These are phyloP conservation scores for Clohesyomyces aquaticus DNA, from an alignment of 495 filamentous ascomycete species.

Conservation along the genomic window DNA sequence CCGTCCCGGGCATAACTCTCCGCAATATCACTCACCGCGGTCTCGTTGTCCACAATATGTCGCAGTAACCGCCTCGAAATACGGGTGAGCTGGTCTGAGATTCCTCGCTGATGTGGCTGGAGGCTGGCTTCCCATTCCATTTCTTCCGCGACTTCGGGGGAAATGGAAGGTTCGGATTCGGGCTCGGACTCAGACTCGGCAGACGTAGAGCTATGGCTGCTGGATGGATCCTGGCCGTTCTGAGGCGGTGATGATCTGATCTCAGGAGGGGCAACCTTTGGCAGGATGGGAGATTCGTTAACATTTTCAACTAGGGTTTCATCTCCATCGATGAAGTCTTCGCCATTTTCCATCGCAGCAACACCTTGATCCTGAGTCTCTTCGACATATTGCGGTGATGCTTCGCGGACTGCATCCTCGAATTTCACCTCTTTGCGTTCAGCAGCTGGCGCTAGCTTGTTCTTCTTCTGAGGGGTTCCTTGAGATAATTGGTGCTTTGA, in stretches of 20 bases:
- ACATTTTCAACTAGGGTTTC: conserved; percentile 27
- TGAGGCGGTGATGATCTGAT: conserved; percentile 25
- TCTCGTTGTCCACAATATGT: conserved; percentile 34
- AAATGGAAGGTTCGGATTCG: neutral
- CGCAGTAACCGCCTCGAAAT: conserved; percentile 28
- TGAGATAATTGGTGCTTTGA: neutral
- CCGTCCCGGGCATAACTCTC: conserved; percentile 27
- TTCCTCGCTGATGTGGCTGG: conserved; percentile 34
- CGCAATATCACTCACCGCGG: conserved; percentile 27
- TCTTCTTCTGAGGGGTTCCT: neutral
- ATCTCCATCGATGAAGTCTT: conserved; percentile 16
- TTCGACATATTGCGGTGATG: neutral
- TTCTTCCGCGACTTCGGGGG: conserved; percentile 26
- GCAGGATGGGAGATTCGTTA: neutral
- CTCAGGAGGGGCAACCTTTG: conserved; percentile 10
- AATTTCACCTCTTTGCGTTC: neutral
- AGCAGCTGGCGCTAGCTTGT: neutral
- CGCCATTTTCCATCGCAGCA: neutral
- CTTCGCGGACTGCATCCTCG: neutral
- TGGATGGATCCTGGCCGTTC: conserved; percentile 9
- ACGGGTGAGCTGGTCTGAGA: conserved; percentile 19
- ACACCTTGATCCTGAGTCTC: neutral
- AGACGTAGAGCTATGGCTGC: conserved; percentile 40
- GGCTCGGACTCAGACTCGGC: conserved; percentile 3
- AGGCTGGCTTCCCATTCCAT: conserved; percentile 34